phyloP scores from a whole-genome alignment of 768 basidiomycete species.

The Crassisporium funariophilum region DNA sequence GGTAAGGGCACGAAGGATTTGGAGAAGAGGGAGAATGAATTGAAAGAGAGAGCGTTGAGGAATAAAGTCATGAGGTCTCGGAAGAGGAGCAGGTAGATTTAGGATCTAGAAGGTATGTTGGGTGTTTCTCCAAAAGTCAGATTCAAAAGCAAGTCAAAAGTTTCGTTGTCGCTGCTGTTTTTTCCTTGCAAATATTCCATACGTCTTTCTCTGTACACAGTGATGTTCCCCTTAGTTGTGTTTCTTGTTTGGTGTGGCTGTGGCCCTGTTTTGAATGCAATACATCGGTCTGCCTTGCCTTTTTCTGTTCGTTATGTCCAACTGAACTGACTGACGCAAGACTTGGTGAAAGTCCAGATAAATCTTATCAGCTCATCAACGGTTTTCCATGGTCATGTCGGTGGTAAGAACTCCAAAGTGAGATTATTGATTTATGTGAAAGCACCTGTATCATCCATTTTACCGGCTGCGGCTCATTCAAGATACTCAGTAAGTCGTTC shows the following conservation, averaged over 20 bases:
- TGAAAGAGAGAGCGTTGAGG: conserved; percentile 79
- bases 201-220: neutral
- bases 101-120: neutral
- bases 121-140: neutral
- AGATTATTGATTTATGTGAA: no score
- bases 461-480: no score
- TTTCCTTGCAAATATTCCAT: neutral
- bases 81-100: conserved; percentile 40
- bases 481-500: no score
- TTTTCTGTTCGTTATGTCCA: neutral
- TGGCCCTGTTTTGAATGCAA: no score
- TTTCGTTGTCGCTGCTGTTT: neutral
- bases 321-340: neutral
- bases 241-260: neutral
- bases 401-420: no score
- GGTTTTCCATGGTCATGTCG: no score
- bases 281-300: neutral
- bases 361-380: no score
- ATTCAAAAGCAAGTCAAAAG: neutral
- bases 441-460: no score
- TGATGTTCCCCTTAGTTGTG: neutral
- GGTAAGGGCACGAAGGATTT: conserved; percentile 46
- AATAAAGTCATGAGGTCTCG: conserved; percentile 80
- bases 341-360: neutral
- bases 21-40: conserved; percentile 71